Evolutionary conservation across 306 rosid species (phyloP).

Genomic region (Quercus glauca): DNA sequence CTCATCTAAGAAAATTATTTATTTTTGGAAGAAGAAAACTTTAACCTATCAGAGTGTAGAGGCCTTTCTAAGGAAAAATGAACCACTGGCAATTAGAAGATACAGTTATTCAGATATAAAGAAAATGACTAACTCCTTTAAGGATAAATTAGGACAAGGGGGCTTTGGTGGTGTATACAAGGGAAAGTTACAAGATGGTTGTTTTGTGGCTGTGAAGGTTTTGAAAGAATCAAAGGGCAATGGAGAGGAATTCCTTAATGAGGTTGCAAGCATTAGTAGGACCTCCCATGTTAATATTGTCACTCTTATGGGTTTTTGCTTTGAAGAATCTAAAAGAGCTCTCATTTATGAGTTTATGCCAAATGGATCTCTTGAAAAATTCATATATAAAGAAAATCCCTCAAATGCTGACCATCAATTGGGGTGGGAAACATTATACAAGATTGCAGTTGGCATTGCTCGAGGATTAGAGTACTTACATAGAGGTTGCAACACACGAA

Average conservation of each 20-base stretch:
- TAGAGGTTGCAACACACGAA: constrained; percentile 13
- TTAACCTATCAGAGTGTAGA: constrained; percentile 4
- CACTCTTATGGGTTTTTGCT: constrained; percentile 20
- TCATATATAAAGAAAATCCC: background rate
- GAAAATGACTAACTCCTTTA: constrained; percentile 32
- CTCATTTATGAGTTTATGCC: constrained; percentile 32
- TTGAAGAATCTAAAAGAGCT: constrained; percentile 27
- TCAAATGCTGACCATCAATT: background rate
- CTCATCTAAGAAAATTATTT: background rate
- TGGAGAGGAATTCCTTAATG: constrained; percentile 39
- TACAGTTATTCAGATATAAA: constrained; percentile 22
- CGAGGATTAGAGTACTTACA: constrained; percentile 27
- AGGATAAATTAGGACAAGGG: constrained; percentile 37
- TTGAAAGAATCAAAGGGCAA: constrained; percentile 22
- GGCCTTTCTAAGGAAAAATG: background rate
- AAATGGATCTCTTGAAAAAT: constrained; percentile 33
- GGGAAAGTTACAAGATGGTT: constrained; percentile 21
- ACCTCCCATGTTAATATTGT: constrained; percentile 32
- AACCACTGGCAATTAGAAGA: constrained; percentile 13
- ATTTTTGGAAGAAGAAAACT: background rate
- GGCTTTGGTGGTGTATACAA: constrained; percentile 38
- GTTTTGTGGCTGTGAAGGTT: constrained; percentile 38
- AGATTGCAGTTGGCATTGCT: constrained; percentile 30
- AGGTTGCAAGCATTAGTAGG: constrained; percentile 34
- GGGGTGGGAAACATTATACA: constrained; percentile 10